Evolutionary conservation across 2,329 filamentous ascomycete genomes (phyloP), one percentile per base, ranked within the genome.

Genomic region (Aspergillus ruber): DNA sequence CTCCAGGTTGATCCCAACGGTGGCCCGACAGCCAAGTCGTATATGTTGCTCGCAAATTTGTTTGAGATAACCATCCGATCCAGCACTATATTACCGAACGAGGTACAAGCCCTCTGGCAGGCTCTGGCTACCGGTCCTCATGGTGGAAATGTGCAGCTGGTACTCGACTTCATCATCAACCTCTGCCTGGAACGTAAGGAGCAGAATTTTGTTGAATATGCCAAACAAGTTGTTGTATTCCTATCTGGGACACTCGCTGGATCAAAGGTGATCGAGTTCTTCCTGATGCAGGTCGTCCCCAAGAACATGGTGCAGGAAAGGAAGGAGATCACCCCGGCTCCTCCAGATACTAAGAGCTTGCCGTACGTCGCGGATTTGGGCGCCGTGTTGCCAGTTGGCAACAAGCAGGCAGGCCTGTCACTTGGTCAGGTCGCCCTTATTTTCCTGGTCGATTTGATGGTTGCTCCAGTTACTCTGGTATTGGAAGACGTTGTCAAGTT

Each of bases 141-240:
- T 66, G 88, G 84, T 7, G 91, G 90, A 17, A 98, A 98, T 60
- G 93, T 98, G 9, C 88, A 94, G 47, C 75, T 98, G 29, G 88
- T 97, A 10, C 79, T 98, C 1, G 90, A 97, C 65, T 98, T 98
- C 63, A 93, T 98, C 67, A 97, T 98, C 68, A 84, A 84, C 23
- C 79, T 97, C 4, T 98, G 93, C 58, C 74, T 98, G 9, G 93
- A 98, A 60, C 84, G 91, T 27, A 84, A 91, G 43, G 94, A 98
- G 66, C 93, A 98, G 61, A 97, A 96, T 59, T 98, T 96, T 66
- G 91, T 98, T 47, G 89, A 96, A 58, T 95, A 94, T 63, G 91
- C 91, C 4, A 98, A 97, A 72, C 93, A 98, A 67, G 93, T 98
- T 45, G 90, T 97, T 13, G 94, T 98, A 0, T 97, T 96, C 65